These are phyloP conservation scores for Ustilago tritici DNA, from an alignment of 1,284 basidiomycete species.

Conservation along the genomic window DNA sequence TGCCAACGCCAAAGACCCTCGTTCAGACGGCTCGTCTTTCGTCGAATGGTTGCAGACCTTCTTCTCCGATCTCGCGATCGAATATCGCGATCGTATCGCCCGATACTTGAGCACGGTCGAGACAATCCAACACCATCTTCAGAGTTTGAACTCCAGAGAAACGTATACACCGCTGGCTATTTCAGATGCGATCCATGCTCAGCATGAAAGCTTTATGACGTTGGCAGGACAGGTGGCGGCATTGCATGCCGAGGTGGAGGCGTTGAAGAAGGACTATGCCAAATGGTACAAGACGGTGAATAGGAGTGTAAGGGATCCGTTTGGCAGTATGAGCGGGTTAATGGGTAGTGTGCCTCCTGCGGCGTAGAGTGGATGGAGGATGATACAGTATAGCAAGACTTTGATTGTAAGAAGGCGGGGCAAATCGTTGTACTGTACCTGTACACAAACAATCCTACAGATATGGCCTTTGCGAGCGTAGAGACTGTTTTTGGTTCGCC, in stretches of 20 bases:
- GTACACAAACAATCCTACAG: no score
- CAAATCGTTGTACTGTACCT: no score
- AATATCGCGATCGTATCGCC: constrained; percentile 57
- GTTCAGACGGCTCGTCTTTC: constrained; percentile 52
- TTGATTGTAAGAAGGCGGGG: no score
- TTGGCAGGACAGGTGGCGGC: constrained; percentile 64
- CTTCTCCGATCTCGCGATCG: constrained; percentile 53
- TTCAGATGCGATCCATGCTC: constrained; percentile 61
- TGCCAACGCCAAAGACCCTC: constrained; percentile 49
- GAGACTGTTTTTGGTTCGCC: no score
- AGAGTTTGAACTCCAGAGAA: constrained; percentile 51
- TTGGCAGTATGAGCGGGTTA: constrained; percentile 48
- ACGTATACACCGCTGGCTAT: constrained; percentile 63
- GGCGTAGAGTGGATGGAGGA: neutral
- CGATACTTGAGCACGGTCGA: constrained; percentile 65
- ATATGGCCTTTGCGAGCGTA: no score
- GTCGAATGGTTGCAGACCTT: constrained; percentile 60
- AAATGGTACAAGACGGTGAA: constrained; percentile 65
- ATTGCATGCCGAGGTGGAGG: constrained; percentile 65
- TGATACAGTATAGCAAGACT: no score
- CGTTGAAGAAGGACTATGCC: constrained; percentile 63
- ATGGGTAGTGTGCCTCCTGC: constrained; percentile 36
- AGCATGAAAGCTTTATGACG: constrained; percentile 66
- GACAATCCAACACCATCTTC: constrained; percentile 63
- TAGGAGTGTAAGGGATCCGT: constrained; percentile 64